Conservation (phyloP, 2,329 filamentous ascomycete species). For the Fusarium sp. region DNA sequence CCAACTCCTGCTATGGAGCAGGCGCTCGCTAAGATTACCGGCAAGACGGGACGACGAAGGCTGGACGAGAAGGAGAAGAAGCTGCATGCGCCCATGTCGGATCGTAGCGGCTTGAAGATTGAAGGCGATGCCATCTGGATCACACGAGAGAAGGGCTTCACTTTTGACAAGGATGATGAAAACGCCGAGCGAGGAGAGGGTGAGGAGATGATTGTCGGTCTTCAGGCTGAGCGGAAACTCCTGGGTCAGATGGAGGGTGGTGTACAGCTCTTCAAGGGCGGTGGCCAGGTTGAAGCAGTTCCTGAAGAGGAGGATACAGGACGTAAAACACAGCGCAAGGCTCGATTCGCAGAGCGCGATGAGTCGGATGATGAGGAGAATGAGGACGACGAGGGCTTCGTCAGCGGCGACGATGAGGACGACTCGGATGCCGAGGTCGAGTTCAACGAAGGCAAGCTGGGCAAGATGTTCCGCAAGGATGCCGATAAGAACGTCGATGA, state of each 20-base stretch:
- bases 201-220: constrained; percentile 91
- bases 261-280: constrained; percentile 86
- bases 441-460: constrained; percentile 69
- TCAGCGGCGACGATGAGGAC: constrained; percentile 64
- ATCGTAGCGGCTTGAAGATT: constrained; percentile 94
- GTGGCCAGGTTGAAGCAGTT: constrained; percentile 72
- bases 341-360: constrained; percentile 70
- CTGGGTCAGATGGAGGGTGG: constrained; percentile 86
- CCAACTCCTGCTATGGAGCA: constrained; percentile 93
- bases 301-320: constrained; percentile 68
- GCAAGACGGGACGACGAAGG: constrained; percentile 82
- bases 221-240: constrained; percentile 85
- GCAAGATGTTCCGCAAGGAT: constrained; percentile 69
- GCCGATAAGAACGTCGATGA: constrained; percentile 65
- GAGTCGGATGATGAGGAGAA: constrained; percentile 68
- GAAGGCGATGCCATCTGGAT: constrained; percentile 98
- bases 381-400: constrained; percentile 64
- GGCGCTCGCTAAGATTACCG: constrained; percentile 83
- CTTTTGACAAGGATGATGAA: constrained; percentile 76
- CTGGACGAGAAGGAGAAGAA: constrained; percentile 97
- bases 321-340: constrained; percentile 68
- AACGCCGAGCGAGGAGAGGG: constrained; percentile 87
- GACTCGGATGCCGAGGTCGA: constrained; percentile 67
- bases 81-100: constrained; percentile 97
- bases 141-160: constrained; percentile 76